A percentile compares a stretch with the other conserved stretches of the same genome.
Evolutionary conservation across 164 flowering plant genomes (phyloP).

Genomic region (Sextonia rubra): DNA sequence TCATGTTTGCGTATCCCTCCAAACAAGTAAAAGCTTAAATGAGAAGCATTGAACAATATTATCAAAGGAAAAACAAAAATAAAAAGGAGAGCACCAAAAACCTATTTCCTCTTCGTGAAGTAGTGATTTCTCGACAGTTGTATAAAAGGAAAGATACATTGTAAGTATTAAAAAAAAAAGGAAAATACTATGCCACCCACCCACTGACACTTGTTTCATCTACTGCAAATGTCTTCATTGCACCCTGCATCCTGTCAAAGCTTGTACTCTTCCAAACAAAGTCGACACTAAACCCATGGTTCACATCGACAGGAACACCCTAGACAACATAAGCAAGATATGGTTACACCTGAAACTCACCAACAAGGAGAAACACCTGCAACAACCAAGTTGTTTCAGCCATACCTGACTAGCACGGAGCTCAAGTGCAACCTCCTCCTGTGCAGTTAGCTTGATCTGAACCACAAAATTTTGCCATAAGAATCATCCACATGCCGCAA

Average conservation of each 20-base stretch:
- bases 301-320: constrained; percentile 97
- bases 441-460: constrained; percentile 96
- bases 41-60: no score
- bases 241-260: constrained; percentile 98
- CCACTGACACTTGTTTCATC: constrained; percentile 99
- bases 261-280: constrained; percentile 99
- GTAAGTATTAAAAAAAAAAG: neutral
- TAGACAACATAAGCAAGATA: constrained; percentile 23
- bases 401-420: constrained; percentile 95
- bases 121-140: no score
- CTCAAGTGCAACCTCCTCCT: constrained; percentile 99
- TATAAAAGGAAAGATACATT: no score
- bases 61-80: no score
- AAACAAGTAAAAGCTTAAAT: no score
- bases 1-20: no score
- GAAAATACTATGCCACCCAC: constrained; percentile 36
- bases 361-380: neutral
- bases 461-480: neutral
- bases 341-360: neutral
- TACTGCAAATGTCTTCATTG: constrained; percentile 98
- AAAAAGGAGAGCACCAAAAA: no score
- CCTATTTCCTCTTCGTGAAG: no score
- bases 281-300: constrained; percentile 98
- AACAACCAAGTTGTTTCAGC: neutral
- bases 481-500: neutral